Evolutionary conservation across 352 stramenopile species (phyloP), one percentile per base, ranked within the genome.

Genomic region (Pythium utonaiense): DNA sequence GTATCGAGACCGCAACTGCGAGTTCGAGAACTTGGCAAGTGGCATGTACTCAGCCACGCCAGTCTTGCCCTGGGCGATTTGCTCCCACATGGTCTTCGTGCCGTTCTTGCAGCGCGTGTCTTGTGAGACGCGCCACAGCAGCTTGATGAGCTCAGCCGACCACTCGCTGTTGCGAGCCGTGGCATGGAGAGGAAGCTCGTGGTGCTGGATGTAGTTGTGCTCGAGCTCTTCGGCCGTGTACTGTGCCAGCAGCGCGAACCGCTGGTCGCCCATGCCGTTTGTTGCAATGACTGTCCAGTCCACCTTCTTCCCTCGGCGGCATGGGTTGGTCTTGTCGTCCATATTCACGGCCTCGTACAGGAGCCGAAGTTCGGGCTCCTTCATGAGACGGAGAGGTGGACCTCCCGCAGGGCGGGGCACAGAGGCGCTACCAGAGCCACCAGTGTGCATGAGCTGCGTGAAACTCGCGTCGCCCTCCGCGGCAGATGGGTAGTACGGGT

Each of bases 61-160:
- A 34, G 81, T 91, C 53, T 77, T 76, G 25, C 81, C 81, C 16
- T 75, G 79, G 27, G 81, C 78, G 53, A 91, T 68, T 69, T 88
- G 87, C 60, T 91, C 81, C 81, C 81, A 91, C 66, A 80, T 88
- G 36, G 86, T 80, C 55, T 91, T 91, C 47, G 75, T 84, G 58
- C 87, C 54, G 60, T 88, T 78, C 28, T 81, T 77, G 58, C 81
- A 91, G 38, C 81, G 78, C 49, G 81, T 76, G 51, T 91, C 81
- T 55, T 88, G 83, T 6, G 86, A 80, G 16, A 80, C 81, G 28
- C 84, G 73, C 58, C 86, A 77, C 27, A 91, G 66, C 60, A 88
- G 75, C 42, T 70, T 74, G 57, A 88, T 87, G 56, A 88, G 86
- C 19, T 88, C 78, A 34, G 84, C 66, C 51, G 75, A 86, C 81